Evolutionary conservation across 2,329 filamentous ascomycete genomes (phyloP).

Genomic region (Colletotrichum karsti): DNA sequence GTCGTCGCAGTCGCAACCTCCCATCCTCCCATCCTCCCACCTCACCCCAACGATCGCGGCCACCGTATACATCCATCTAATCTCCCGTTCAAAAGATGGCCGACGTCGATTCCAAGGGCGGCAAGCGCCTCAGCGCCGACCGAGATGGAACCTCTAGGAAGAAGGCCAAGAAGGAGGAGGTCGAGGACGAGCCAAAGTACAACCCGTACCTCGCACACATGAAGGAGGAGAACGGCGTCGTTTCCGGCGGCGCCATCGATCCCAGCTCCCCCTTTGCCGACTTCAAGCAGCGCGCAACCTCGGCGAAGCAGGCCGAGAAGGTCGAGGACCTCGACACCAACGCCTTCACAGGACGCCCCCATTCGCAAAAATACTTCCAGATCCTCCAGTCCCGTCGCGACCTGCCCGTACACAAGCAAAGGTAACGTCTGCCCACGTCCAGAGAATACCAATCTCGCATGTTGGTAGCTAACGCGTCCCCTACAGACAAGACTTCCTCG

Average conservation of each 20-base stretch:
- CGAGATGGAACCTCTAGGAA: slow-evolving; percentile 50
- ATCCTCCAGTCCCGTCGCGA: slow-evolving; percentile 87
- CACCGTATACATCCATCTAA: neutral
- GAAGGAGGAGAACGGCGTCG: slow-evolving; percentile 64
- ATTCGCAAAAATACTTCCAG: slow-evolving; percentile 87
- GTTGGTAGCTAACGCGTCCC: neutral
- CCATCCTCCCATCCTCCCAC: slow-evolving; percentile 14
- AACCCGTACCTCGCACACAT: slow-evolving; percentile 96
- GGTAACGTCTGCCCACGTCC: slow-evolving; percentile 57
- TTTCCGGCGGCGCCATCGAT: slow-evolving; percentile 34
- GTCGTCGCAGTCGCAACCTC: slow-evolving; percentile 18
- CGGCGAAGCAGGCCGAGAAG: slow-evolving; percentile 74
- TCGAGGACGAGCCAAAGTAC: slow-evolving; percentile 46
- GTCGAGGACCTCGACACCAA: slow-evolving; percentile 86
- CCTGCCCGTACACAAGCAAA: slow-evolving; percentile 91
- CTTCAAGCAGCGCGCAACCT: slow-evolving; percentile 83
- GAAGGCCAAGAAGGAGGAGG: slow-evolving; percentile 50
- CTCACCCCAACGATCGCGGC: neutral
- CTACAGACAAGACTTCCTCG: slow-evolving; percentile 86
- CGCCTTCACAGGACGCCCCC: slow-evolving; percentile 81
- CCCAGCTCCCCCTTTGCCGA: slow-evolving; percentile 63
- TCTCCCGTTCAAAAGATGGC: slow-evolving; percentile 45
- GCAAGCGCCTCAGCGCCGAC: slow-evolving; percentile 56
- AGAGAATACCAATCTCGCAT: neutral
- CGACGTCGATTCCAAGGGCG: slow-evolving; percentile 42